Base-by-base conservation (phyloP, 345 rosid genomes). In the Acer yangbiense region DNA sequence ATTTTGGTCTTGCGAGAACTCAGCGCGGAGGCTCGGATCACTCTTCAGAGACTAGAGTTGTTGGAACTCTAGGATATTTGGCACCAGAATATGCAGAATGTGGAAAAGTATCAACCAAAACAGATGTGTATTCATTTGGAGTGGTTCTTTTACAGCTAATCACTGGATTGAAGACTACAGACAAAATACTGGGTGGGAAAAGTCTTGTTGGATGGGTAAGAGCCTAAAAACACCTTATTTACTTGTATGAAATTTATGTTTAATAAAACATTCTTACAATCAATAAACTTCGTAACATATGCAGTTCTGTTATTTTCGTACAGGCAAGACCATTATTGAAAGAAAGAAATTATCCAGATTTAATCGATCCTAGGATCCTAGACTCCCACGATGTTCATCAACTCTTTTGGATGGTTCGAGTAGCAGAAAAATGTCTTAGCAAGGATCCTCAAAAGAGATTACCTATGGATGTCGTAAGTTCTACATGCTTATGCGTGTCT, bases 121-220 rank as follows among this genome's bases (percentile, higher is more conserved):
- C 92, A 18, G 95, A 91, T 67, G 95, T 89, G 63, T 89, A 88
- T 71, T 80, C 95, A 39, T 91, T 89, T 35, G 92, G 93, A 25
- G 88, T 91, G 13, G 90, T 89, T 68, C 84, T 91, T 55, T 76
- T 91, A 65, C 93, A 89, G 83, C 85, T 91, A 27, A 87, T 91
- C 67, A 89, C 90, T 14, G 95, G 93, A 77, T 81, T 82, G 66
- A 85, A 82, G 85, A 88, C 91, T 11, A 88, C 90, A 2, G 92
- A 91, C 78, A 84, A 87, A 73, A 32, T 21, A 7, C 92, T 89
- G n/a, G 90, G 82, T 74, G 95, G 87, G 44, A 86, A 72, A 78
- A 88, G 95, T 82, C 92, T 89, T 10, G 93, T 91, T 17, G 90
- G 92, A 77, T 91, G 95, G 93, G 95, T 89, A 86, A 72, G 60